phyloP scores from a whole-genome alignment of 1,284 basidiomycete genomes.

The Moesziomyces parantarcticus region DNA sequence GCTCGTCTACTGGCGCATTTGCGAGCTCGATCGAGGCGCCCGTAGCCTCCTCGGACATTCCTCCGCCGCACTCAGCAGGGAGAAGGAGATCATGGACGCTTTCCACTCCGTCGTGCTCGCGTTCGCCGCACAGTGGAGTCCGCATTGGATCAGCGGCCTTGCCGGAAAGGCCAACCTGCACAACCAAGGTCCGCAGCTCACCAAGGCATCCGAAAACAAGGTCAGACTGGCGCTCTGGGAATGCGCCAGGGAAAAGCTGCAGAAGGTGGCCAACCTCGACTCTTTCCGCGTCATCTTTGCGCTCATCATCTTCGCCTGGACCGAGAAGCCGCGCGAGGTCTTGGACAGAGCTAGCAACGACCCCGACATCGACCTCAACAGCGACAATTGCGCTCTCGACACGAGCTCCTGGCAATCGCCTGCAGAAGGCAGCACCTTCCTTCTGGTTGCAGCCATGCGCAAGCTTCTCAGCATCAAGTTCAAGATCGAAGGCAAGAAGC shows the following conservation, averaged over 20 bases:
- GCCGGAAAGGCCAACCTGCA: not conserved
- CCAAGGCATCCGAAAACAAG: constrained; percentile 16
- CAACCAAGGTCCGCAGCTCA: not conserved
- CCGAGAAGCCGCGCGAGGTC: constrained; percentile 31
- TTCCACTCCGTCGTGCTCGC: constrained; percentile 37
- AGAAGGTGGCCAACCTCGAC: constrained; percentile 23
- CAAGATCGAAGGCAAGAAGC: constrained; percentile 20
- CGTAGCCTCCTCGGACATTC: constrained; percentile 10
- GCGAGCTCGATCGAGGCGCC: constrained; percentile 36
- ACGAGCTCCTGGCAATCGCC: constrained; percentile 35
- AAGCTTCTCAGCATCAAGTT: constrained; percentile 31
- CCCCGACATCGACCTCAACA: constrained; percentile 17
- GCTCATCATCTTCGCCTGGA: constrained; percentile 38
- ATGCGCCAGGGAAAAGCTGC: constrained; percentile 24
- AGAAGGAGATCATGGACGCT: constrained; percentile 30
- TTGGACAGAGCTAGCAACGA: constrained; percentile 3
- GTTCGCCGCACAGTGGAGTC: constrained; percentile 30
- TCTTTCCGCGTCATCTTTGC: constrained; percentile 43
- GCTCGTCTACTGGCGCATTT: constrained; percentile 36
- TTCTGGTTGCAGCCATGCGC: constrained; percentile 28
- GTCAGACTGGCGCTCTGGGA: constrained; percentile 29
- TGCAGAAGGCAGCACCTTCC: constrained; percentile 28
- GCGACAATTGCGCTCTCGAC: constrained; percentile 27
- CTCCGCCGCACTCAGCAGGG: constrained; percentile 1
- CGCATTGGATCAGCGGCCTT: constrained; percentile 12